Percentiles rank a stretch among this genome's conserved stretches.
These are phyloP conservation scores for Sphagnurus paluster DNA, from an alignment of 1,284 basidiomycete species.

Conservation along the genomic window DNA sequence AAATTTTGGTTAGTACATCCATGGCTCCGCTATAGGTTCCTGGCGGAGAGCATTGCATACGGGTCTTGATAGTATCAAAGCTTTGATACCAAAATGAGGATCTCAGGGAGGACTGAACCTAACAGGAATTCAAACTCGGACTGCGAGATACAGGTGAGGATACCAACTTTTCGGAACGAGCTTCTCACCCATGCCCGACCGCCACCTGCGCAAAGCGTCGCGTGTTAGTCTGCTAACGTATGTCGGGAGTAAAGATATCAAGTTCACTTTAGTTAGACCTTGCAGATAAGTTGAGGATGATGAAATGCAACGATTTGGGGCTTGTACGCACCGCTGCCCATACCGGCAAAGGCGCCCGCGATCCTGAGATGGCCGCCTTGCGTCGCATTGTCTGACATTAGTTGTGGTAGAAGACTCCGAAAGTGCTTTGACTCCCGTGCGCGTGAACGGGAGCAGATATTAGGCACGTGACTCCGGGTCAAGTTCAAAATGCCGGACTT, in stretches of 20 bases:
- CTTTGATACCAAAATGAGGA: conserved; percentile 30
- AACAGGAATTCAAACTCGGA: conserved; percentile 10
- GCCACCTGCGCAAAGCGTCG: conserved; percentile 47
- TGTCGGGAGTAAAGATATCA: conserved; percentile 7
- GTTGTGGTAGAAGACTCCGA: not conserved
- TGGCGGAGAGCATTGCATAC: conserved; percentile 73
- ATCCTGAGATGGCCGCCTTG: conserved; percentile 44
- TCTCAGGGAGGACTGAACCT: conserved; percentile 12
- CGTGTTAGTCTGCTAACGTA: conserved; percentile 11
- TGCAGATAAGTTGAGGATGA: conserved; percentile 1
- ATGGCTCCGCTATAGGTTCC: conserved; percentile 68
- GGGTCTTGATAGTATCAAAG: conserved; percentile 77
- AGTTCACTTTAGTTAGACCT: conserved; percentile 61
- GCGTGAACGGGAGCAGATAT: conserved; percentile 3
- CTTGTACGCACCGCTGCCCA: conserved; percentile 54
- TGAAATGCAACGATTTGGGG: conserved; percentile 2
- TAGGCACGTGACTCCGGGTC: conserved; percentile 1
- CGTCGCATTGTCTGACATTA: conserved; percentile 33
- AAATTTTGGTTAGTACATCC: conserved; percentile 63
- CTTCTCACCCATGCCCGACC: conserved; percentile 63
- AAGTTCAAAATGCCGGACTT: conserved; percentile 6
- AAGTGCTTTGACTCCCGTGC: not conserved
- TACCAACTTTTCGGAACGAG: conserved; percentile 15
- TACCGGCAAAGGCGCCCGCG: conserved; percentile 59
- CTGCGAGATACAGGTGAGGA: not conserved